Evolutionary conservation across 2,329 filamentous ascomycete genomes (phyloP), one percentile per base, ranked within the genome.

Genomic region (Cordyceps militaris): DNA sequence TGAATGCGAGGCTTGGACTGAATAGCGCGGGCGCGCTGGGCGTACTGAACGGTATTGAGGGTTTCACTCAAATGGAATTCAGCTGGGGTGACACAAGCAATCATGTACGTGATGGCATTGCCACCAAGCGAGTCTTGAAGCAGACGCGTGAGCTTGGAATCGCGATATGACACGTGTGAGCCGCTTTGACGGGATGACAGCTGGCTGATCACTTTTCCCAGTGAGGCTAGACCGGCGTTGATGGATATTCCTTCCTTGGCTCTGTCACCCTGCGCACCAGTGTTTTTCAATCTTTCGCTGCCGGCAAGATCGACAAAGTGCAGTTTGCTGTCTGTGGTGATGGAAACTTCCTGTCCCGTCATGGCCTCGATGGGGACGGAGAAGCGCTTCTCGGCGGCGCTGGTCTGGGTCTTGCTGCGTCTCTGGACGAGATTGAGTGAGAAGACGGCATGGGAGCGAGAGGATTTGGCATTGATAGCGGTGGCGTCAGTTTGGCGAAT

Each of bases 61-160:
- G 95, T 97, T 74, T 99, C 94, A 74, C 92, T 97, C 46, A 99
- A 78, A 70, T 99, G 94, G 69, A 99, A 99, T 70, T 97, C 92
- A 14, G 93, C 91, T 0, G 92, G 93, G 1, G 93, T 99, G 30
- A 99, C 92, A 73, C 94, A 99, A 9, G 94, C 94, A 74, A 99
- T 94, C 94, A 99, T 97, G 75, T 97, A 99, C 0, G 94, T 99
- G 69, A 97, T 96, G 36, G 94, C 94, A 69, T 96, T 97, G 4
- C 94, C 94, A 58, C 94, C 94, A 5, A 99, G 80, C 0, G 94
- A 99, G 73, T 99, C 94, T 76, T 99, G 94, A 19, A 99, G 82
- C 24, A 99, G 79, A 60, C 94, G 87, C 11, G 94, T 99, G 65
- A 99, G 84, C 70, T 91, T 92, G n/a, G 94, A 97, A 74, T 99